Evolutionary conservation across 768 basidiomycete species (phyloP).

Genomic region (Podaxis pistillaris): DNA sequence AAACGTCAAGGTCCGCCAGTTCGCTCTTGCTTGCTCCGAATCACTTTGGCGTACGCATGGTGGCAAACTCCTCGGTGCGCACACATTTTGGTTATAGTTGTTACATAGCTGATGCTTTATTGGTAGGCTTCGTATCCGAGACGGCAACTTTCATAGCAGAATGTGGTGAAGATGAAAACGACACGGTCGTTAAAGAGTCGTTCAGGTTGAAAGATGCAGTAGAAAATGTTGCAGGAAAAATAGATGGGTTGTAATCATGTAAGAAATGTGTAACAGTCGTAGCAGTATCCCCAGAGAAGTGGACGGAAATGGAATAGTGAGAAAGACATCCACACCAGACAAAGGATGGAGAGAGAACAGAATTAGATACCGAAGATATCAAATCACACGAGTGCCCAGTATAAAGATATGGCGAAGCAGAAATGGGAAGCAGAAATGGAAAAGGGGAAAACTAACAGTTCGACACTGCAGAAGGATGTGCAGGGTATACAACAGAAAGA

Average conservation of each 20-base stretch:
- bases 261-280: constrained; percentile 2
- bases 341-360: constrained; percentile 9
- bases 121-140: constrained; percentile 71
- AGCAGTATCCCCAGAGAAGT: not conserved
- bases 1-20: constrained; percentile 62
- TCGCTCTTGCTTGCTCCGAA: constrained; percentile 65
- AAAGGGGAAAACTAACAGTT: too few species aligned
- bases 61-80: constrained; percentile 65
- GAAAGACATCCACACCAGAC: constrained; percentile 22
- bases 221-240: constrained; percentile 68
- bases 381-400: constrained; percentile 13
- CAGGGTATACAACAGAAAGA: constrained; percentile 11
- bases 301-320: constrained; percentile 4
- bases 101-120: constrained; percentile 5
- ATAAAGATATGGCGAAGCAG: constrained; percentile 14
- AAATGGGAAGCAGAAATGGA: constrained; percentile 9
- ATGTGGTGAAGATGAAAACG: constrained; percentile 86
- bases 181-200: constrained; percentile 71
- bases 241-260: constrained; percentile 40
- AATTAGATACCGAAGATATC: constrained; percentile 15
- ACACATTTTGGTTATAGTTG: not conserved
- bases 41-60: constrained; percentile 79
- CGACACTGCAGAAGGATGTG: constrained; percentile 3
- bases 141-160: constrained; percentile 86
- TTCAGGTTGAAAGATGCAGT: constrained; percentile 68